phyloP scores from a whole-genome alignment of 1,139 yeast species.

The Groenewaldozyma auringiensis region DNA sequence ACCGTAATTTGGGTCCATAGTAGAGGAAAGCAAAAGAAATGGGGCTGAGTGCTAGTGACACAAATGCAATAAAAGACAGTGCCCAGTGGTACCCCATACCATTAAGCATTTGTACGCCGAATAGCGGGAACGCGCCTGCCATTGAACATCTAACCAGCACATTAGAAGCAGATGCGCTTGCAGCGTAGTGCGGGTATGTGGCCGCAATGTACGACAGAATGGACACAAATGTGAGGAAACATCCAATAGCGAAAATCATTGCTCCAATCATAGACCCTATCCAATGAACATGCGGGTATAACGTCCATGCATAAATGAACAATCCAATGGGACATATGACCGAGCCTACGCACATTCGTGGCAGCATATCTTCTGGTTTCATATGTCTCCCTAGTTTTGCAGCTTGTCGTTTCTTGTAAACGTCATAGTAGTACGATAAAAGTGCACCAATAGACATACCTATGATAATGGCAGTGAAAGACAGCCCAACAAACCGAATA shows the following conservation, averaged over 20 bases:
- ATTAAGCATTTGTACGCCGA: constrained; percentile 49
- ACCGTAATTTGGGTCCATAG: constrained; percentile 16
- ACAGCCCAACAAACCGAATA: constrained; percentile 10
- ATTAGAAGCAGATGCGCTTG: constrained; percentile 68
- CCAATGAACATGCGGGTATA: constrained; percentile 68
- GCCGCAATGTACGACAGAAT: constrained; percentile 47
- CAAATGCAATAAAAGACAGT: constrained; percentile 40
- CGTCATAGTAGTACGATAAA: background rate
- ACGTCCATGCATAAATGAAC: constrained; percentile 21
- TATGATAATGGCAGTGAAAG: constrained; percentile 10
- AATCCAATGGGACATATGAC: constrained; percentile 50
- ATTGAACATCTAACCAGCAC: constrained; percentile 52
- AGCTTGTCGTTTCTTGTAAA: background rate
- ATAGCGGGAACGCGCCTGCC: constrained; percentile 64
- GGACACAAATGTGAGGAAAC: constrained; percentile 44
- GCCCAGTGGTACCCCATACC: constrained; percentile 55
- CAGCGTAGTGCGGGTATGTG: constrained; percentile 49
- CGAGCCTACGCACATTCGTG: constrained; percentile 35
- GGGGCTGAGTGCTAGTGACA: constrained; percentile 17
- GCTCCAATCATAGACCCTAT: constrained; percentile 67
- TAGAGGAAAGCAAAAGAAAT: constrained; percentile 30
- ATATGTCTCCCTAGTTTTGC: constrained; percentile 3
- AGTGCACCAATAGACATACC: constrained; percentile 11
- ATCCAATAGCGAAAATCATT: constrained; percentile 50
- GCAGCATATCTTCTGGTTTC: constrained; percentile 8